Percentiles rank a stretch among this genome's conserved stretches.
Conservation (phyloP, 495 filamentous ascomycete genomes). For the Apodospora peruviana region DNA sequence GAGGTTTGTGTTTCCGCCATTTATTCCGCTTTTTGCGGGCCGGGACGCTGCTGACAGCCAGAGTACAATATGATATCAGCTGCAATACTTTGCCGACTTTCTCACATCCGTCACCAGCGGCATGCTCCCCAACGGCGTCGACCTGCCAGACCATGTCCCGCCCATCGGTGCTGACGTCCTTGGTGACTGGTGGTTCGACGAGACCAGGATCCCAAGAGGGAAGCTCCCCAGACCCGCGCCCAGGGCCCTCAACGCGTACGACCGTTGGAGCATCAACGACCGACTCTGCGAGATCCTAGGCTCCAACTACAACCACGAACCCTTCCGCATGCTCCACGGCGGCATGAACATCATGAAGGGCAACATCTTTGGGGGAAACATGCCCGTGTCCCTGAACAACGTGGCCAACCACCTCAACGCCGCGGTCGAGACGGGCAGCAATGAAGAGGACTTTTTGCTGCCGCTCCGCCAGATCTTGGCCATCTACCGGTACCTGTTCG, state of each 20-base stretch:
- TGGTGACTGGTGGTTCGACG: too few relatives aligned
- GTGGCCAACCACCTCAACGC: neutral
- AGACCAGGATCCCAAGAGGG: neutral
- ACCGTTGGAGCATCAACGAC: neutral
- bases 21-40: too few relatives aligned
- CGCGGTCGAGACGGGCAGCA: neutral
- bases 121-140: too few relatives aligned
- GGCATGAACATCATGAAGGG: constrained; percentile 1
- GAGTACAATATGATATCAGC: too few relatives aligned
- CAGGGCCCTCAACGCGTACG: neutral
- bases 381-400: neutral
- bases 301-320: neutral
- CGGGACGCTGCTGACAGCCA: too few relatives aligned
- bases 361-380: neutral
- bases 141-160: too few relatives aligned
- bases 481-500: neutral
- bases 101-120: too few relatives aligned
- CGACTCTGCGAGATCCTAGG: neutral
- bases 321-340: neutral
- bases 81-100: too few relatives aligned
- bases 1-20: too few relatives aligned
- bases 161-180: too few relatives aligned
- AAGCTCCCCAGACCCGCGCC: neutral
- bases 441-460: constrained; percentile 2
- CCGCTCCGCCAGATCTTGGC: neutral